Conservation (phyloP, 805 yeast genomes). For the Lachancea quebecensis region DNA sequence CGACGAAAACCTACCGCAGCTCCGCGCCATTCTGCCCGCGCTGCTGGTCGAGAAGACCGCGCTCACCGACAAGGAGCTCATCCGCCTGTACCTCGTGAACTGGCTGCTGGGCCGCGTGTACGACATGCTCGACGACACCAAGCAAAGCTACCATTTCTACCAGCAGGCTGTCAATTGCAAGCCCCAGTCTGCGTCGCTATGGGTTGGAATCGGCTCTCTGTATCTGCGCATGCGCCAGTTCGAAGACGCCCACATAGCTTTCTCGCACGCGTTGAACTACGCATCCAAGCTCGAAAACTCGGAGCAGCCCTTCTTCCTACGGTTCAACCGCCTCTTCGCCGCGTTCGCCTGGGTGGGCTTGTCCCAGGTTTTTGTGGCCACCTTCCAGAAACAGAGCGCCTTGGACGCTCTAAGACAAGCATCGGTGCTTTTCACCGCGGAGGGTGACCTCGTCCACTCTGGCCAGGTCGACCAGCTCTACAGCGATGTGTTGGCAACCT, state of each 20-base stretch:
- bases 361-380: conserved; percentile 21
- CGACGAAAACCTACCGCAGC: background rate
- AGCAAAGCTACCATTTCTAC: conserved; percentile 16
- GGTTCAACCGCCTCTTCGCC: conserved; percentile 16
- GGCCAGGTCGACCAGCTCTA: conserved; percentile 6
- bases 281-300: conserved; percentile 5
- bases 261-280: conserved; percentile 44
- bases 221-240: conserved; percentile 53
- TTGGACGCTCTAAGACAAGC: conserved; percentile 18
- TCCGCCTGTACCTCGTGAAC: conserved; percentile 6
- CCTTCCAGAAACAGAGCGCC: conserved; percentile 16
- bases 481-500: conserved; percentile 1
- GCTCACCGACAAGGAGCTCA: background rate
- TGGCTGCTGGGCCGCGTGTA: conserved; percentile 6
- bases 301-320: conserved; percentile 5
- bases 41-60: conserved; percentile 1
- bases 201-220: conserved; percentile 61
- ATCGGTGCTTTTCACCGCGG: conserved; percentile 14
- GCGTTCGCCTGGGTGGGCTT: conserved; percentile 28
- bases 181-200: conserved; percentile 41
- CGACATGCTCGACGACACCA: conserved; percentile 10
- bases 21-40: conserved; percentile 2
- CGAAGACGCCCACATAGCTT: conserved; percentile 61
- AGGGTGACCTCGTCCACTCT: conserved; percentile 10
- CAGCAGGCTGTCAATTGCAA: conserved; percentile 15